Conservation (phyloP, 1,284 basidiomycete species). For the Tylopilus sp. region DNA sequence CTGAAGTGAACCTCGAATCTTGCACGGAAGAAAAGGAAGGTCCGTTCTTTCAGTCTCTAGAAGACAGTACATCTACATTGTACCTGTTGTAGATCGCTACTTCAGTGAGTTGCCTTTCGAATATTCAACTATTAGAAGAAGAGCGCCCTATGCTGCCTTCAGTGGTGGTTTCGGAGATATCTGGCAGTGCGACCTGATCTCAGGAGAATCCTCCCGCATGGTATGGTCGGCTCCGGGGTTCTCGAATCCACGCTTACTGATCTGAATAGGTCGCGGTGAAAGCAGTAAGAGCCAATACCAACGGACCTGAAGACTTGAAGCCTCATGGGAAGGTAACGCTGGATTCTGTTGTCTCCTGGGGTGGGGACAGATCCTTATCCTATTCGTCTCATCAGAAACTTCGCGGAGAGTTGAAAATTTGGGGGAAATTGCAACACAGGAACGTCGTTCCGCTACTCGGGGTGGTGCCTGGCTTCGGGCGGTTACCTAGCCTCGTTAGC, state of each 20-base stretch:
- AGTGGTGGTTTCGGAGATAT: constrained; percentile 25
- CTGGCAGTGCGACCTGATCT: constrained; percentile 26
- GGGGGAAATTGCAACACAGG: constrained; percentile 21
- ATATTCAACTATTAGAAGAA: constrained; percentile 14
- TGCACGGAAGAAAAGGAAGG: constrained; percentile 12
- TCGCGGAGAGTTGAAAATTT: constrained; percentile 27
- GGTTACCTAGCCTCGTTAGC: constrained; percentile 24
- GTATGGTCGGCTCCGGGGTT: constrained; percentile 3
- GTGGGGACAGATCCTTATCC: not conserved
- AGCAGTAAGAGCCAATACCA: constrained; percentile 9
- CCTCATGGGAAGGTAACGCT: constrained; percentile 16
- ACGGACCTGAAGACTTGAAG: not conserved
- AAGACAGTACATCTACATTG: not conserved
- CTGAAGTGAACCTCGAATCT: constrained; percentile 11
- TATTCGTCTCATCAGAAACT: constrained; percentile 18
- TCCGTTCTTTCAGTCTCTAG: constrained; percentile 4
- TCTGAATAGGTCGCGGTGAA: constrained; percentile 25
- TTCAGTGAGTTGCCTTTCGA: constrained; percentile 13
- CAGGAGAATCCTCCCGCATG: not conserved
- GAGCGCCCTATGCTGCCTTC: constrained; percentile 4
- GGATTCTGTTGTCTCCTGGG: not conserved
- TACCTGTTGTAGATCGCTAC: constrained; percentile 7
- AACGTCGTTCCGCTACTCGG: constrained; percentile 32
- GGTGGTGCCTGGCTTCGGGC: constrained; percentile 20
- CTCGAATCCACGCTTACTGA: not conserved